Base-by-base conservation (phyloP, 108 stramenopile genomes). In the Pseudonitzschia multiseries region DNA sequence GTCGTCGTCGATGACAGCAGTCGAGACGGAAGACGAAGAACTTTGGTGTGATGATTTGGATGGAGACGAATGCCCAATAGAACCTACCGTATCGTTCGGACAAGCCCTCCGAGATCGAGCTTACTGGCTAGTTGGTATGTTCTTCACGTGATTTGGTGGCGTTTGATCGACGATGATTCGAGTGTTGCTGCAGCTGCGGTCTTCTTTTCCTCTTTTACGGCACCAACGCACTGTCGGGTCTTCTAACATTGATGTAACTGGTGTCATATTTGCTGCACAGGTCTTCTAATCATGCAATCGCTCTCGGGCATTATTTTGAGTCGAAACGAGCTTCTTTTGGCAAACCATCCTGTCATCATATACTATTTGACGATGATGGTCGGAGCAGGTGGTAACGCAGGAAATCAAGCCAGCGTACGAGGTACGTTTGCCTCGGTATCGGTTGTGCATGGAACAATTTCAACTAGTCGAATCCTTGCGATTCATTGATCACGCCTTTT, bases 321-420 rank as follows among this genome's bases (percentile, higher is more conserved):
- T 40, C 74, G 86, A 53, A 93, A 95, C 71, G 86, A 97, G 76
- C 67, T 65, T n/a, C 76, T 95, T 61, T 79, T 97, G 50, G 80
- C 91, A 64, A 76, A 79, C 31, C 93, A 94, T 72, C 85, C 86
- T 61, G 87, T 93, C 24, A 93, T 97, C 71, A 89, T 95, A 12
- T 86, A 88, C 60, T 97, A 94, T 67, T 79, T 97, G 10, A 95
- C 86, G 63, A 97, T 97, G 96, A 73, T 97, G 46, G 93, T 96
- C 40, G 95, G 93, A 22, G 89, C 91, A 4, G 66, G 66, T 50
- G 93, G 95, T 0, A 96, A 96, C 81, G 93, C 93, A 0, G 93
- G 93, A 18, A 97, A 97, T 77, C 96, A 97, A 72, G 91, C 94
- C 8, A 80, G 84, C 12, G 96, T 97, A 0, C 81, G 96, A 71